phyloP scores from a whole-genome alignment of 2,329 filamentous ascomycete species.

The Sordariomycetes sp. region DNA sequence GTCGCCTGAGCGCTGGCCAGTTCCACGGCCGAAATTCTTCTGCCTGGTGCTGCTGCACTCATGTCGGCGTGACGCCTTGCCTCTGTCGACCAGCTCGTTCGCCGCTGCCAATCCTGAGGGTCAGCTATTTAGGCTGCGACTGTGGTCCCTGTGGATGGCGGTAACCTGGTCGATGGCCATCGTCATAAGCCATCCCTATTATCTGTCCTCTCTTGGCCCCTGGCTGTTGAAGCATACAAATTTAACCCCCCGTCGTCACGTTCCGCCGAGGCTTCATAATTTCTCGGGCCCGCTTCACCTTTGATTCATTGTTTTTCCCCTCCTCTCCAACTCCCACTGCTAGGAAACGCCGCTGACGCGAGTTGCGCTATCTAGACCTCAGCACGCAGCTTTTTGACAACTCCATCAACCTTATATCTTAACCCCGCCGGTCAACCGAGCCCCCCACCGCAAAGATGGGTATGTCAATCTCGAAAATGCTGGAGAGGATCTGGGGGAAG shows the following conservation, averaged over 20 bases:
- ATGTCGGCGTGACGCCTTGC: background rate
- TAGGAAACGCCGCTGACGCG: background rate
- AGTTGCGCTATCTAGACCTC: background rate
- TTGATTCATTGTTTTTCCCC: background rate
- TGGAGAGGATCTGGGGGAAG: conserved; percentile 95
- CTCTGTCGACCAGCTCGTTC: background rate
- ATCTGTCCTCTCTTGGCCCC: conserved; percentile 2
- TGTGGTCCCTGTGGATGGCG: background rate
- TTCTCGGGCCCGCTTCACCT: background rate
- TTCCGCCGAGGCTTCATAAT: background rate
- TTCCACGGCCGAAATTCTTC: conserved; percentile 2
- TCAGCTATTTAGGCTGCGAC: background rate
- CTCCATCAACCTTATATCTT: background rate
- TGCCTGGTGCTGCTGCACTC: conserved; percentile 2
- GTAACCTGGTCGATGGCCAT: background rate
- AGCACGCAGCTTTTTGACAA: background rate
- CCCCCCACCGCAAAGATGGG: conserved; percentile 53
- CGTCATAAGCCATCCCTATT: background rate
- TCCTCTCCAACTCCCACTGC: background rate
- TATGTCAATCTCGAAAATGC: conserved; percentile 94
- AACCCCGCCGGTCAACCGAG: background rate
- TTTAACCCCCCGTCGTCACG: background rate
- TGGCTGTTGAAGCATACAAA: background rate
- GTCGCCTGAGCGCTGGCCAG: background rate
- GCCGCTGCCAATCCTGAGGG: background rate